These are phyloP conservation scores for Xanthoceras sorbifolium DNA, from an alignment of 345 rosid genomes.

Conservation along the genomic window DNA sequence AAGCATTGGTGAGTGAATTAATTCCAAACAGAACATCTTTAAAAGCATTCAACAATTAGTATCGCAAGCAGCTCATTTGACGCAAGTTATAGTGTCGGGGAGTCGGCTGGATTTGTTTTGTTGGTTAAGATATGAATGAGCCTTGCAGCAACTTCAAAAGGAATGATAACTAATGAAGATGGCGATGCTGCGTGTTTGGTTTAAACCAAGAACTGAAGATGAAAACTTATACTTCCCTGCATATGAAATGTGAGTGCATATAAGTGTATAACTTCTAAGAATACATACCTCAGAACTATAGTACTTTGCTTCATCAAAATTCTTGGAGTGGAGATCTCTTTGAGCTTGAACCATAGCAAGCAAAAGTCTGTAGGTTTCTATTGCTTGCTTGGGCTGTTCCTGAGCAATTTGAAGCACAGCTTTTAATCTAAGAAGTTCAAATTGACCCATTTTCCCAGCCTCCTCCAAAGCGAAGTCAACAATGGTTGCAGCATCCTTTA, in stretches of 20 bases:
- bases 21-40: not conserved
- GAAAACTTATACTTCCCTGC: not conserved
- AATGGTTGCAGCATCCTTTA: conserved; percentile 71
- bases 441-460: conserved; percentile 59
- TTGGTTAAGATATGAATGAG: not conserved
- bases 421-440: conserved; percentile 79
- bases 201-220: not conserved
- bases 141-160: not conserved
- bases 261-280: not conserved
- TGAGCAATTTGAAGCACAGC: conserved; percentile 79
- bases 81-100: not conserved
- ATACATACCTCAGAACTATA: conserved; percentile 48
- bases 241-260: not conserved
- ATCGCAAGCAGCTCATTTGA: not conserved
- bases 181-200: not conserved
- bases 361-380: conserved; percentile 80
- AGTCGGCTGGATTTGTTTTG: not conserved
- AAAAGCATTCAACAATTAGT: not conserved
- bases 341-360: conserved; percentile 78
- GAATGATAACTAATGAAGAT: not conserved
- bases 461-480: conserved; percentile 79
- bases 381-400: conserved; percentile 83
- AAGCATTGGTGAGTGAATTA: not conserved
- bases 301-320: conserved; percentile 28
- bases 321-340: conserved; percentile 49